Percentiles rank a stretch among this genome's conserved stretches.
These are phyloP conservation scores for Aspergillus diversus DNA, from an alignment of 495 filamentous ascomycete genomes.

Conservation along the genomic window DNA sequence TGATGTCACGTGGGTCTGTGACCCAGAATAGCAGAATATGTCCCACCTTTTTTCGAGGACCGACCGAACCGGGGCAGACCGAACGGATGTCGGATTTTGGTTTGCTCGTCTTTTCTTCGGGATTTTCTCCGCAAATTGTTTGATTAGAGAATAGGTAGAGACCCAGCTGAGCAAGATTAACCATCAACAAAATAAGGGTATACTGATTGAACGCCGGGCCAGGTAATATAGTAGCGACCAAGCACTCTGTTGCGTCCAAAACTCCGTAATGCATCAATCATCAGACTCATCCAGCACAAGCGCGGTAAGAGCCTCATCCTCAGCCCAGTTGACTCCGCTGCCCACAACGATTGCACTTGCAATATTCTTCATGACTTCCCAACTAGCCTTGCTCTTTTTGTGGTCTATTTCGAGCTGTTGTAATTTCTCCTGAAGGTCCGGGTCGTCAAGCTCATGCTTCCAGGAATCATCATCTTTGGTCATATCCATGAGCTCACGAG, in stretches of 20 bases:
- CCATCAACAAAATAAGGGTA: background rate
- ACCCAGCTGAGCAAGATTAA: background rate
- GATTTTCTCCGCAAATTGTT: too few relatives aligned
- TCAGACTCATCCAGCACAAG: conserved; percentile 77
- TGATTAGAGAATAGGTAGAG: background rate
- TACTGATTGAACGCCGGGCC: conserved; percentile 21
- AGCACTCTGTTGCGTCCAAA: background rate
- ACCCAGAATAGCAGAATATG: too few relatives aligned
- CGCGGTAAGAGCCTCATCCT: conserved; percentile 66
- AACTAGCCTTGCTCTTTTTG: conserved; percentile 59
- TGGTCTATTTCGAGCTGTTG: conserved; percentile 58
- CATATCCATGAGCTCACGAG: conserved; percentile 61
- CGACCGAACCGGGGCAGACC: too few relatives aligned
- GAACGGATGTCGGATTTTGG: too few relatives aligned
- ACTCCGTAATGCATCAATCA: conserved; percentile 37
- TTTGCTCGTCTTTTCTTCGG: too few relatives aligned
- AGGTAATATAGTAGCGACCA: conserved; percentile 13
- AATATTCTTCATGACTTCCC: conserved; percentile 75
- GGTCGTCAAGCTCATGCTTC: conserved; percentile 53
- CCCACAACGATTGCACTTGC: conserved; percentile 75
- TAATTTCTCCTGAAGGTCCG: conserved; percentile 55
- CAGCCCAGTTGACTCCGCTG: conserved; percentile 83
- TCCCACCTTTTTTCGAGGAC: too few relatives aligned
- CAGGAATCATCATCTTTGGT: conserved; percentile 58
- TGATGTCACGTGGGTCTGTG: conserved; percentile 35